Percentiles rank a stretch among this genome's conserved stretches.
phyloP scores from a whole-genome alignment of 2,329 filamentous ascomycete species.

The Pseudocercospora vitis region DNA sequence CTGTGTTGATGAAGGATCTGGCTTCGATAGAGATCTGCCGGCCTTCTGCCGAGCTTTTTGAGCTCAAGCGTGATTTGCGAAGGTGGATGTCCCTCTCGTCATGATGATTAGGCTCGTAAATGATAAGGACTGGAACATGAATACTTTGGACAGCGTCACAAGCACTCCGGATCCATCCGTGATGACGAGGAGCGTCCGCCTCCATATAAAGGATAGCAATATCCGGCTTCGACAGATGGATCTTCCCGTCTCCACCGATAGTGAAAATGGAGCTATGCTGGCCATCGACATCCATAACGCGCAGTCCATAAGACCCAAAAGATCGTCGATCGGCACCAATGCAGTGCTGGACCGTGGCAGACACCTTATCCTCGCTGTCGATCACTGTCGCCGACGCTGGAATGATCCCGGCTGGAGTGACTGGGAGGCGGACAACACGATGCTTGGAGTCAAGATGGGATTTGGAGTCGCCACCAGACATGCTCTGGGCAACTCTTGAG shows the following conservation, averaged over 20 bases:
- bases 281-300: slow-evolving; percentile 20
- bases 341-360: slow-evolving; percentile 27
- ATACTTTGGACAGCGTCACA: slow-evolving; percentile 15
- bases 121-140: slow-evolving; percentile 14
- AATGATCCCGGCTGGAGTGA: slow-evolving; percentile 22
- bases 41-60: not conserved
- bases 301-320: slow-evolving; percentile 14
- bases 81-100: not conserved
- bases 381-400: slow-evolving; percentile 21
- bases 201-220: slow-evolving; percentile 20
- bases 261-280: slow-evolving; percentile 21
- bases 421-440: slow-evolving; percentile 22
- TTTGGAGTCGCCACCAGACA: slow-evolving; percentile 6
- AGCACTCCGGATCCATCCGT: slow-evolving; percentile 1
- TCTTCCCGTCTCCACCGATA: slow-evolving; percentile 20
- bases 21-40: not conserved
- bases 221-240: slow-evolving; percentile 19
- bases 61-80: not conserved
- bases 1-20: slow-evolving; percentile 5
- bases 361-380: slow-evolving; percentile 17
- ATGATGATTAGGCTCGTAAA: slow-evolving; percentile 5
- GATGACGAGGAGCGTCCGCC: not conserved
- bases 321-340: slow-evolving; percentile 18
- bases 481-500: slow-evolving; percentile 17
- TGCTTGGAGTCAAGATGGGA: slow-evolving; percentile 2